Percentiles rank a stretch among this genome's conserved stretches.
These are phyloP conservation scores for Aspergillus haitiensis DNA, from an alignment of 495 filamentous ascomycete genomes.

Conservation along the genomic window DNA sequence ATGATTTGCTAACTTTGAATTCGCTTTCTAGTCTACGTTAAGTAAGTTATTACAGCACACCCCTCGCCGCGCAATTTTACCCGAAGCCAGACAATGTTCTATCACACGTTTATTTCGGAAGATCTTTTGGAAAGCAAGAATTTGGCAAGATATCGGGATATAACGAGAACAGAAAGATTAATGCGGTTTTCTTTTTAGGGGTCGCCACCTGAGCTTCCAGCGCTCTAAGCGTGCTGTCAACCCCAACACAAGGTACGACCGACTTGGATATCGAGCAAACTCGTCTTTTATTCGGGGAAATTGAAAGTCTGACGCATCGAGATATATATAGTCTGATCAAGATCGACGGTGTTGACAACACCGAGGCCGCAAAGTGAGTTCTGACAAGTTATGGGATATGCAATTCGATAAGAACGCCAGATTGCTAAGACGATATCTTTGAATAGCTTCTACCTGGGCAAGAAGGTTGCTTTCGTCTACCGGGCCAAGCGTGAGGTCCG, in stretches of 20 bases:
- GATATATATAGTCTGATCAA: constrained; percentile 67
- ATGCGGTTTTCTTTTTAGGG: constrained; percentile 56
- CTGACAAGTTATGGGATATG: neutral
- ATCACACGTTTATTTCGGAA: constrained; percentile 7
- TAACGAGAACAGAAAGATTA: constrained; percentile 33
- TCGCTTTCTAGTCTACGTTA: constrained; percentile 75
- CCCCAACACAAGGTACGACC: constrained; percentile 65
- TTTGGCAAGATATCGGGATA: constrained; percentile 16
- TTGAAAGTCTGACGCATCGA: constrained; percentile 33
- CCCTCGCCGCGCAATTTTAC: constrained; percentile 28
- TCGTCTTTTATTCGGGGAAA: constrained; percentile 14
- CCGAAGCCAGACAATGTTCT: constrained; percentile 15
- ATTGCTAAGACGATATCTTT: constrained; percentile 27
- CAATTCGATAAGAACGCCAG: too few species aligned
- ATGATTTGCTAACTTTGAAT: constrained; percentile 37
- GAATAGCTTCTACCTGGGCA: constrained; percentile 82
- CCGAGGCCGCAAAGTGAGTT: constrained; percentile 78
- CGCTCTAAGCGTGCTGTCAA: constrained; percentile 81
- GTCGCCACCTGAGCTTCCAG: constrained; percentile 92
- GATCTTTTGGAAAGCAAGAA: constrained; percentile 15
- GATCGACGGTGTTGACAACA: constrained; percentile 93
- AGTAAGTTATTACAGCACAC: constrained; percentile 60
- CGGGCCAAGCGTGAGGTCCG: constrained; percentile 86
- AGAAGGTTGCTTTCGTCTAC: constrained; percentile 97
- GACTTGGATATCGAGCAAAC: constrained; percentile 23